Conservation (phyloP, 768 basidiomycete genomes). For the Floccularia luteovirens region DNA sequence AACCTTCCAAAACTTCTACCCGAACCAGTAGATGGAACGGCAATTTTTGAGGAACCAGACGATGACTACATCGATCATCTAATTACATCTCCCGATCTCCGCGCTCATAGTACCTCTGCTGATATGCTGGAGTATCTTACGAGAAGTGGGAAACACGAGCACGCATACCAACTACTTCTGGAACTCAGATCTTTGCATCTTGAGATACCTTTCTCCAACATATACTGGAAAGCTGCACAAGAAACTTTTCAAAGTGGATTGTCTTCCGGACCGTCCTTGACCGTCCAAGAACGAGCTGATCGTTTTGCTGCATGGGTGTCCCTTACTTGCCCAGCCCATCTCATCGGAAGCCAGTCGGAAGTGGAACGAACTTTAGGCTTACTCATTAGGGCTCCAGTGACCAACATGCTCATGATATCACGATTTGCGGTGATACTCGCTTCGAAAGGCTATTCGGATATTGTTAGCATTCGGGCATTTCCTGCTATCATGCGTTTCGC, state of each 20-base stretch:
- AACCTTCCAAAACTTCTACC: slow-evolving; percentile 21
- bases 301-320: slow-evolving; percentile 22
- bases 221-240: slow-evolving; percentile 20
- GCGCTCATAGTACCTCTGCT: slow-evolving; percentile 6
- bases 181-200: slow-evolving; percentile 22
- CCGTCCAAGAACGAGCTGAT: slow-evolving; percentile 8
- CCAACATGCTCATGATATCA: slow-evolving; percentile 19
- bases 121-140: slow-evolving; percentile 17
- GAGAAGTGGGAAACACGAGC: slow-evolving; percentile 11
- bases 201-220: slow-evolving; percentile 17
- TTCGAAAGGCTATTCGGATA: slow-evolving; percentile 26
- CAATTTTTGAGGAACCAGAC: slow-evolving; percentile 25
- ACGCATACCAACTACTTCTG: slow-evolving; percentile 20
- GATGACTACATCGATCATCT: slow-evolving; percentile 13
- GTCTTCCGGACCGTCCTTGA: not conserved
- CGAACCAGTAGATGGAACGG: slow-evolving; percentile 13
- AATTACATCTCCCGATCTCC: slow-evolving; percentile 1
- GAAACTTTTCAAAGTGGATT: slow-evolving; percentile 10
- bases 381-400: slow-evolving; percentile 14
- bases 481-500: slow-evolving; percentile 37
- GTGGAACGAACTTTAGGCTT: slow-evolving; percentile 15
- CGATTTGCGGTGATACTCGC: slow-evolving; percentile 24
- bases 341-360: not conserved
- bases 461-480: slow-evolving; percentile 16
- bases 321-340: slow-evolving; percentile 18